Evolutionary conservation across 257 asterid species (phyloP).

Genomic region (Penstemon newberryi): DNA sequence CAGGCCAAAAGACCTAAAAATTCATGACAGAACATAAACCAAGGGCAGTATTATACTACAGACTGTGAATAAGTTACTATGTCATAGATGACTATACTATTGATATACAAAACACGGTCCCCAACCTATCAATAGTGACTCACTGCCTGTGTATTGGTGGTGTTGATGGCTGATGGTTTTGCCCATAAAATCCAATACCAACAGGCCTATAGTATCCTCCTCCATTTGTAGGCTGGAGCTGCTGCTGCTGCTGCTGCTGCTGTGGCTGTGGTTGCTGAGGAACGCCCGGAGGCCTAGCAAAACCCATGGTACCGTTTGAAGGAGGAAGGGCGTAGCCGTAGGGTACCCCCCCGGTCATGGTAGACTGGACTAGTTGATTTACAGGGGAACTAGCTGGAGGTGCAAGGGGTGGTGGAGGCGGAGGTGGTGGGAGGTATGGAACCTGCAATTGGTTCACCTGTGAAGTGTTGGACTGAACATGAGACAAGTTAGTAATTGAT

Average conservation of each 20-base stretch:
- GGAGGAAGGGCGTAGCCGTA: conserved; percentile 60
- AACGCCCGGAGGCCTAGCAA: conserved; percentile 46
- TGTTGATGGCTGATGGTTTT: conserved; percentile 75
- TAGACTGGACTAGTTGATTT: conserved; percentile 31
- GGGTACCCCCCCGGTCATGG: conserved; percentile 42
- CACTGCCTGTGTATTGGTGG: conserved; percentile 86
- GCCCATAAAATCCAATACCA: conserved; percentile 84
- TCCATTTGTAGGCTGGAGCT: conserved; percentile 44
- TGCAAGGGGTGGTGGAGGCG: conserved; percentile 48
- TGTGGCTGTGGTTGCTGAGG: conserved; percentile 42
- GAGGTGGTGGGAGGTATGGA: conserved; percentile 45
- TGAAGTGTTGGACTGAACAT: conserved; percentile 39
- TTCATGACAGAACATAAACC: not conserved
- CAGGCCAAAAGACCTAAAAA: conserved; percentile 4
- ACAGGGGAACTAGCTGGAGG: conserved; percentile 35
- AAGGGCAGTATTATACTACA: not conserved
- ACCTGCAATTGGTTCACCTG: conserved; percentile 43
- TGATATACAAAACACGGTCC: conserved; percentile 23
- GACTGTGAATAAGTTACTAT: conserved; percentile 18
- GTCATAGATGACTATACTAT: conserved; percentile 17
- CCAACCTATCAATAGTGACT: conserved; percentile 26
- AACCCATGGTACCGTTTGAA: conserved; percentile 44
- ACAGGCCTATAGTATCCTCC: conserved; percentile 74
- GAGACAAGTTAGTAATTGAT: conserved; percentile 44
- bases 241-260: conserved; percentile 34